Evolutionary conservation across 73 alveolate species (phyloP).

Genomic region (Symbiodinium natans): DNA sequence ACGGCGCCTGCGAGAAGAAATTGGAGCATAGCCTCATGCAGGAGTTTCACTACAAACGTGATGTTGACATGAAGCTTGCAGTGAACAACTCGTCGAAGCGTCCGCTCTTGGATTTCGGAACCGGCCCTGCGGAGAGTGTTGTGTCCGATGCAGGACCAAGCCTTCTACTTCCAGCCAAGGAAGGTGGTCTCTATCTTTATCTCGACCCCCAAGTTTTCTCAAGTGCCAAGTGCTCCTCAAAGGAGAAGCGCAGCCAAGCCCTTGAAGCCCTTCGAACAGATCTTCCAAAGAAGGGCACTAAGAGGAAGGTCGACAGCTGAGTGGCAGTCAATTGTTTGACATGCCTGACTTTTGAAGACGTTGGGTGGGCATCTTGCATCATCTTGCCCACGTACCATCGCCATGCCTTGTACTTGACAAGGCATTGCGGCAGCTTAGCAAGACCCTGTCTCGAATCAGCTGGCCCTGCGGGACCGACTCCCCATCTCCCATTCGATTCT

Average conservation of each 20-base stretch:
- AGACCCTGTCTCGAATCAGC: too few relatives aligned
- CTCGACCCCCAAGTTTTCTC: constrained; percentile 43
- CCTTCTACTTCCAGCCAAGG: constrained; percentile 39
- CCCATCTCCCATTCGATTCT: neutral
- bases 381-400: neutral
- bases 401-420: neutral
- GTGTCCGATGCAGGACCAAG: constrained; percentile 82
- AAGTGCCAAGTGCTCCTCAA: constrained; percentile 18
- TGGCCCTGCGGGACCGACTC: too few relatives aligned
- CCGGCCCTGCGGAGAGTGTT: constrained; percentile 26
- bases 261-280: constrained; percentile 13
- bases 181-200: constrained; percentile 21
- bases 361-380: neutral
- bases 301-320: neutral
- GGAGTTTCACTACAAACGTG: neutral
- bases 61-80: constrained; percentile 38
- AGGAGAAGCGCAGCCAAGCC: neutral
- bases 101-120: constrained; percentile 41
- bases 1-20: constrained; percentile 36
- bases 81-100: constrained; percentile 87
- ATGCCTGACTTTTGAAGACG: neutral
- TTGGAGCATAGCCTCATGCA: constrained; percentile 1
- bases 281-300: constrained; percentile 12
- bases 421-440: neutral
- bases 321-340: neutral